Evolutionary conservation across 768 basidiomycete genomes (phyloP).

Genomic region (Scleroderma citrinum): DNA sequence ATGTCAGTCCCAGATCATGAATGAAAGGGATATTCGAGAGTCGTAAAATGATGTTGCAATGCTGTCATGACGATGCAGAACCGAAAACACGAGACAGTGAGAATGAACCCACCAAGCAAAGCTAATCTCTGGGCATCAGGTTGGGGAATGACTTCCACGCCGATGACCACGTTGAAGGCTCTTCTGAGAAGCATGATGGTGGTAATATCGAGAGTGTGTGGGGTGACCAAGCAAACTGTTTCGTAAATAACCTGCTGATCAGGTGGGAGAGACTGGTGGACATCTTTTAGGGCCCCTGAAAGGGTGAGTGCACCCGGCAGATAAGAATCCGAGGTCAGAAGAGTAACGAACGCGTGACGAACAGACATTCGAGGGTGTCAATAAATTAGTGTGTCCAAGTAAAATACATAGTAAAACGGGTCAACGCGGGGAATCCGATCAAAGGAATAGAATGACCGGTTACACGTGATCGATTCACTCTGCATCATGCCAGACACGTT

Average conservation of each 20-base stretch:
- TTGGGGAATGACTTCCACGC: constrained; percentile 83
- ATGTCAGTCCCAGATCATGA: constrained; percentile 8
- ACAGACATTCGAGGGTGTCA: constrained; percentile 39
- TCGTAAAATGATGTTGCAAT: too few relatives aligned
- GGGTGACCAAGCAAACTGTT: constrained; percentile 89
- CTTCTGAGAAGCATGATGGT: constrained; percentile 74
- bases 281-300: constrained; percentile 76
- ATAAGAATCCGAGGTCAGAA: constrained; percentile 88
- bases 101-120: constrained; percentile 68
- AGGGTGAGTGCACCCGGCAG: constrained; percentile 88
- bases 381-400: too few relatives aligned
- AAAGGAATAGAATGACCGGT: too few relatives aligned
- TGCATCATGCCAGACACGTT: constrained; percentile 25
- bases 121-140: constrained; percentile 59
- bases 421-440: too few relatives aligned
- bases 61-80: too few relatives aligned
- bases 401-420: too few relatives aligned
- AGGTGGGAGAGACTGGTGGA: constrained; percentile 44
- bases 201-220: constrained; percentile 83
- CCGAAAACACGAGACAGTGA: constrained; percentile 3
- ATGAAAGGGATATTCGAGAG: neutral
- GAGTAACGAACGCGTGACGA: constrained; percentile 83
- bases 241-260: constrained; percentile 50
- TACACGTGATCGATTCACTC: neutral
- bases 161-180: constrained; percentile 81